These are phyloP conservation scores for Panus rudis DNA, from an alignment of 768 basidiomycete genomes.

Conservation along the genomic window DNA sequence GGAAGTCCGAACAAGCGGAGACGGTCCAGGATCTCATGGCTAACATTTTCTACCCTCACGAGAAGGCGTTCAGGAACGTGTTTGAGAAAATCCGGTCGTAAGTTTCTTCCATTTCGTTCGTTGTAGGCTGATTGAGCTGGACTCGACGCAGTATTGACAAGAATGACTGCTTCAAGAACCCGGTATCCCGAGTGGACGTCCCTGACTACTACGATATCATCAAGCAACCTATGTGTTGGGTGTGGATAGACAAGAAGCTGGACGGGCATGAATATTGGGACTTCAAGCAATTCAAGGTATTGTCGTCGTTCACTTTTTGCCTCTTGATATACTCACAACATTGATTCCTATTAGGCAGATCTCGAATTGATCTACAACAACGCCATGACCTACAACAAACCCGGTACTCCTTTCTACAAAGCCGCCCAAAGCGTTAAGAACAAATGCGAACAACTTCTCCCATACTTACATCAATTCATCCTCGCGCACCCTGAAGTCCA, in stretches of 20 bases:
- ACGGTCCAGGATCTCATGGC: constrained; percentile 62
- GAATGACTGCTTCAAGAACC: constrained; percentile 69
- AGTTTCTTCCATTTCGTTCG: constrained; percentile 19
- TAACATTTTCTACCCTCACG: constrained; percentile 58
- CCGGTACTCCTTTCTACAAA: constrained; percentile 64
- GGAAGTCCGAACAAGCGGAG: constrained; percentile 67
- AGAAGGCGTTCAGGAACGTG: constrained; percentile 48
- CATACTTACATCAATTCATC: constrained; percentile 25
- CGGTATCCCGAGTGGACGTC: constrained; percentile 71
- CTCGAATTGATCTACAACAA: constrained; percentile 80
- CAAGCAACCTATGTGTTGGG: constrained; percentile 85
- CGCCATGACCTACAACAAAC: constrained; percentile 79
- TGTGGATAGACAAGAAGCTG: constrained; percentile 71
- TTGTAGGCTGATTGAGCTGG: constrained; percentile 6
- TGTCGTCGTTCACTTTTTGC: constrained; percentile 1
- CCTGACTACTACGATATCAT: constrained; percentile 91
- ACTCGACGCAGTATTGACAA: constrained; percentile 57
- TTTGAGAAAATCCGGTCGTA: constrained; percentile 71
- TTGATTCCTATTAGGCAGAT: constrained; percentile 54
- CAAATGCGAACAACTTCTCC: constrained; percentile 33
- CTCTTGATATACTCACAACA: background rate
- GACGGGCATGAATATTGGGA: constrained; percentile 81
- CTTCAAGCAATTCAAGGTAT: constrained; percentile 64
- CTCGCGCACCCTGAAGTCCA: constrained; percentile 1
- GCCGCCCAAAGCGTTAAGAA: constrained; percentile 58